phyloP scores from a whole-genome alignment of 129 eudicot genomes.

The Kitagawia praeruptora region DNA sequence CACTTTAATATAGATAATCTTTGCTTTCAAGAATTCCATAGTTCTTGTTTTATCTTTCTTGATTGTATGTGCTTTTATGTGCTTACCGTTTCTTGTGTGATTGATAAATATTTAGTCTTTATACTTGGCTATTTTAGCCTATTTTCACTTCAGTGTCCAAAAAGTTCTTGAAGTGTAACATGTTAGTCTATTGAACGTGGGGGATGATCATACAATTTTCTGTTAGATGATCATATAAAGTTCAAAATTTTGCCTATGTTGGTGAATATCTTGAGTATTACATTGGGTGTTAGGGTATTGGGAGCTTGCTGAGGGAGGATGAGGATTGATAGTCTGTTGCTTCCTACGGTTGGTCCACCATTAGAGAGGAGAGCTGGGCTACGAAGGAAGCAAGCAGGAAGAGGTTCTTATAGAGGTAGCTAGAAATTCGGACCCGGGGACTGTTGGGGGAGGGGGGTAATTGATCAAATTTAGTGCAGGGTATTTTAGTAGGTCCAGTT shows the following conservation, averaged over 20 bases:
- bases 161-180: slow-evolving; percentile 17
- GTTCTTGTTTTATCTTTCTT: background rate
- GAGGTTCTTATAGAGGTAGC: slow-evolving; percentile 98
- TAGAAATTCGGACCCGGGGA: slow-evolving; percentile 41
- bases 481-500: slow-evolving; percentile 15
- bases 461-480: slow-evolving; percentile 25
- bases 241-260: slow-evolving; percentile 1
- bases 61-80: background rate
- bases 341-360: slow-evolving; percentile 87
- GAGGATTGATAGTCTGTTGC: slow-evolving; percentile 61
- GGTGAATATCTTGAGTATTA: slow-evolving; percentile 11
- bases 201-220: slow-evolving; percentile 6
- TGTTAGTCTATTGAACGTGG: slow-evolving; percentile 4
- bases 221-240: background rate
- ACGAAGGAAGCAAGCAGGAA: slow-evolving; percentile 94
- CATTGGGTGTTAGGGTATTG: slow-evolving; percentile 31
- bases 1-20: background rate
- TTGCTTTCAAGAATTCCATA: slow-evolving; percentile 10
- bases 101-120: background rate
- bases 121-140: background rate
- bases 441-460: slow-evolving; percentile 25
- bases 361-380: slow-evolving; percentile 74
- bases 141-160: background rate
- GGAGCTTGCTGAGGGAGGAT: slow-evolving; percentile 36
- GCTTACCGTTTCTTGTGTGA: background rate